Conservation (phyloP, 2,329 filamentous ascomycete species). For the Botrytis pseudocinerea region DNA sequence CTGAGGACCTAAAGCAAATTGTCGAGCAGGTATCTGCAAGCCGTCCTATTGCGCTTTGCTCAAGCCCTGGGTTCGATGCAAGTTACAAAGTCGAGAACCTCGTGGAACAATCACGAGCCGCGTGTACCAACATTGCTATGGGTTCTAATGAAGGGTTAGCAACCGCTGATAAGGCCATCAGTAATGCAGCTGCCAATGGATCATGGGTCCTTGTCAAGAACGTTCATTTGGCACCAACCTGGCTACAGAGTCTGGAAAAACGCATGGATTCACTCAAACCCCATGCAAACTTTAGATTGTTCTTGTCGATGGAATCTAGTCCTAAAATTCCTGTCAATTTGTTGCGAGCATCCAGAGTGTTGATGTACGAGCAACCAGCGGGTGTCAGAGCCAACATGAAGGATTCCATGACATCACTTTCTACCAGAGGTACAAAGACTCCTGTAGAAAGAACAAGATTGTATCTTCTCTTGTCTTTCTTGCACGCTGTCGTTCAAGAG, state of each 20-base stretch:
- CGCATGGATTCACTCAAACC: slow-evolving; percentile 93
- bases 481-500: slow-evolving; percentile 96
- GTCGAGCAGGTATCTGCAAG: slow-evolving; percentile 81
- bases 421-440: slow-evolving; percentile 71
- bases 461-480: slow-evolving; percentile 87
- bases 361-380: slow-evolving; percentile 98
- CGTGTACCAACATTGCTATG: slow-evolving; percentile 98
- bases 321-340: slow-evolving; percentile 96
- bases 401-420: slow-evolving; percentile 85
- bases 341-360: slow-evolving; percentile 84
- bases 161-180: slow-evolving; percentile 93
- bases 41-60: slow-evolving; percentile 87
- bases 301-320: slow-evolving; percentile 97
- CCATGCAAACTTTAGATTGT: slow-evolving; percentile 87
- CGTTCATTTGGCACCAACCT: slow-evolving; percentile 91
- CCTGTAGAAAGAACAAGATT: slow-evolving; percentile 89
- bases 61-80: slow-evolving; percentile 94
- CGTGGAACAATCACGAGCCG: slow-evolving; percentile 78
- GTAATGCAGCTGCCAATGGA: slow-evolving; percentile 84
- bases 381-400: slow-evolving; percentile 98
- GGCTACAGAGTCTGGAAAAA: slow-evolving; percentile 97
- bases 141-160: slow-evolving; percentile 93
- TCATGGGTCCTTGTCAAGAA: slow-evolving; percentile 99
- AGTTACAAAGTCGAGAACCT: slow-evolving; percentile 98
- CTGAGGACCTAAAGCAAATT: slow-evolving; percentile 82